A percentile compares a stretch with the other conserved stretches of the same genome.
Evolutionary conservation across 208 protist species (phyloP).

Genomic region (Crithidia thermophila): DNA sequence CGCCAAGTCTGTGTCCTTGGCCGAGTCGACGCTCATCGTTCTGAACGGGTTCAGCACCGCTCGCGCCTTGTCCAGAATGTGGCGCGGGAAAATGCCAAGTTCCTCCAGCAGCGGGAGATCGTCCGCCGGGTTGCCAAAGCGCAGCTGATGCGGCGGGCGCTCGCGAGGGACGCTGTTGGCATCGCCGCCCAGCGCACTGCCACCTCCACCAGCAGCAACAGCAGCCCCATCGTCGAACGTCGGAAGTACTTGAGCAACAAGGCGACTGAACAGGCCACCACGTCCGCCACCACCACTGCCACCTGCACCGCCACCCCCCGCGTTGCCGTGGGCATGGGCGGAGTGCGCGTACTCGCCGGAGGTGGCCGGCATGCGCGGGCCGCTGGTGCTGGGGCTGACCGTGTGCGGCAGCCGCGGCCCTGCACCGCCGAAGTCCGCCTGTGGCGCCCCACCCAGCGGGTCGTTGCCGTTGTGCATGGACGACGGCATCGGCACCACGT

Average conservation of each 20-base stretch:
- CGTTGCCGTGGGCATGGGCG: constrained; percentile 1
- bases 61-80: constrained; percentile 60
- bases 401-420: background rate
- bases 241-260: constrained; percentile 25
- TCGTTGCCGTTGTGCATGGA: constrained; percentile 1
- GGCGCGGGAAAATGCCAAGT: constrained; percentile 66
- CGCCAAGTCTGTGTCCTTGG: constrained; percentile 73
- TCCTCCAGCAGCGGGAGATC: constrained; percentile 86
- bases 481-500: constrained; percentile 20
- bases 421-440: constrained; percentile 3
- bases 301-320: background rate
- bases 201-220: too few relatives aligned
- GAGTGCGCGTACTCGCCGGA: constrained; percentile 1
- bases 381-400: constrained; percentile 5
- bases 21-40: constrained; percentile 26
- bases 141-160: constrained; percentile 58
- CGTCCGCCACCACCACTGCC: background rate
- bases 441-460: constrained; percentile 2
- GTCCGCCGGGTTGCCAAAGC: constrained; percentile 83
- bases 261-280: constrained; percentile 20
- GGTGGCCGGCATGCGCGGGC: constrained; percentile 19
- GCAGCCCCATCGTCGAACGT: constrained; percentile 20
- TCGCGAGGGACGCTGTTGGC: constrained; percentile 1
- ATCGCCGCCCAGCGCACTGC: background rate
- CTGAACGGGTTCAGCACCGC: constrained; percentile 77